Evolutionary conservation across 805 yeast genomes (phyloP).

Genomic region (Yarrowia bubula): DNA sequence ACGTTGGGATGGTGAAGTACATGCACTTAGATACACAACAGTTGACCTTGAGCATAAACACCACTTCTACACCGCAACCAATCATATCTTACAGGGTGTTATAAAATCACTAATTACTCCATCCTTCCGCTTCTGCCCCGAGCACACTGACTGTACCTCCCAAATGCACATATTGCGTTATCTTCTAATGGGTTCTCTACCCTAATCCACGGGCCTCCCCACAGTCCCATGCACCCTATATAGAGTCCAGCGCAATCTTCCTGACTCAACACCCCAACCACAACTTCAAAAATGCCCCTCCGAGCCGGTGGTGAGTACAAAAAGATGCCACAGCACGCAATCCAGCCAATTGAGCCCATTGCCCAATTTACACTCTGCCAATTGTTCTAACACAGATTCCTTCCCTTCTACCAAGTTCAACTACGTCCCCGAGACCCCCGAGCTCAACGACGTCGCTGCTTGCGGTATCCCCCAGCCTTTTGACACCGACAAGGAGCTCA

Average conservation of each 20-base stretch:
- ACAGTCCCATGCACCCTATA: not conserved
- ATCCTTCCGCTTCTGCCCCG: too few species aligned
- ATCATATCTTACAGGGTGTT: not conserved
- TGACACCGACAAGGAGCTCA: constrained; percentile 40
- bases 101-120: too few species aligned
- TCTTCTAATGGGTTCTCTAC: constrained; percentile 23
- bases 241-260: not conserved
- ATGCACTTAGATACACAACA: too few species aligned
- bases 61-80: not conserved
- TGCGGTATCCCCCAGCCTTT: constrained; percentile 44
- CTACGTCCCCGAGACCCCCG: constrained; percentile 41
- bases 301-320: constrained; percentile 19
- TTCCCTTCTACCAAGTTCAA: constrained; percentile 33
- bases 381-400: constrained; percentile 5
- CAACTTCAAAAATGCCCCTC: constrained; percentile 11
- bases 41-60: too few species aligned
- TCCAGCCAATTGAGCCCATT: not conserved
- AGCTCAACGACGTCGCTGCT: constrained; percentile 35
- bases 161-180: constrained; percentile 20
- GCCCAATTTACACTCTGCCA: not conserved
- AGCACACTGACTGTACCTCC: not conserved
- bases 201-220: constrained; percentile 11
- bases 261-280: not conserved
- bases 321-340: not conserved
- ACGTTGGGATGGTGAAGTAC: too few species aligned